Percentiles rank a stretch among this genome's conserved stretches.
Conservation (phyloP, 164 flowering plant species). For the Magnolia kwangsiensis region DNA sequence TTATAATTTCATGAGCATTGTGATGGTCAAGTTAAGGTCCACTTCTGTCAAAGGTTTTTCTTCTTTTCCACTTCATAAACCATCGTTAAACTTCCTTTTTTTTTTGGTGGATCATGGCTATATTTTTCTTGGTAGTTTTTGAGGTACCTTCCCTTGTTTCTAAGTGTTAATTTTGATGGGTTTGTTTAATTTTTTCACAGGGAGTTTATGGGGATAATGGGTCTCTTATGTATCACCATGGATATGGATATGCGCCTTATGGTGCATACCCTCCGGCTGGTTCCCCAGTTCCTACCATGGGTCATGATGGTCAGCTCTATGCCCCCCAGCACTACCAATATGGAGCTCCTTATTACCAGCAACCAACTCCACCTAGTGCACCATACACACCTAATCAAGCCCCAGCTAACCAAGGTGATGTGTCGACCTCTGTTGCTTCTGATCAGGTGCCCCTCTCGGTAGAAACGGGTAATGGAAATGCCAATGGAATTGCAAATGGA, state of each 20-base stretch:
- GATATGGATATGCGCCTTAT: constrained; percentile 73
- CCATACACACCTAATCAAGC: constrained; percentile 33
- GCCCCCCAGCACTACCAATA: constrained; percentile 81
- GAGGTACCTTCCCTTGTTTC: not conserved
- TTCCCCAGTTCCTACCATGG: constrained; percentile 69
- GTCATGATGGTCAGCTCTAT: constrained; percentile 80
- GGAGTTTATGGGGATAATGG: constrained; percentile 70
- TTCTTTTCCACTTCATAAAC: not conserved
- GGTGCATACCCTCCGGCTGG: constrained; percentile 66
- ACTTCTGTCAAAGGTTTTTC: not conserved
- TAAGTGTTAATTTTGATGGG: not conserved
- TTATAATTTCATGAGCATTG: not conserved
- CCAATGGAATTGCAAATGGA: constrained; percentile 21
- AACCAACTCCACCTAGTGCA: constrained; percentile 40
- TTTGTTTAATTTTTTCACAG: constrained; percentile 21
- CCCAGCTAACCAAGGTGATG: constrained; percentile 33
- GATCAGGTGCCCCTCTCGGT: constrained; percentile 54
- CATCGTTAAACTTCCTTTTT: not conserved
- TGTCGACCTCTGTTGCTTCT: constrained; percentile 38
- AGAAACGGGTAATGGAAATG: constrained; percentile 37
- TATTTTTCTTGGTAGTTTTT: not conserved
- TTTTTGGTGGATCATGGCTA: not conserved
- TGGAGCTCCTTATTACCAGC: constrained; percentile 58
- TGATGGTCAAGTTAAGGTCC: not conserved
- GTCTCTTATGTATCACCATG: constrained; percentile 57